Percentiles rank a stretch among this genome's conserved stretches.
These are phyloP conservation scores for Penicillium atrosanguineum DNA, from an alignment of 495 filamentous ascomycete species.

Conservation along the genomic window DNA sequence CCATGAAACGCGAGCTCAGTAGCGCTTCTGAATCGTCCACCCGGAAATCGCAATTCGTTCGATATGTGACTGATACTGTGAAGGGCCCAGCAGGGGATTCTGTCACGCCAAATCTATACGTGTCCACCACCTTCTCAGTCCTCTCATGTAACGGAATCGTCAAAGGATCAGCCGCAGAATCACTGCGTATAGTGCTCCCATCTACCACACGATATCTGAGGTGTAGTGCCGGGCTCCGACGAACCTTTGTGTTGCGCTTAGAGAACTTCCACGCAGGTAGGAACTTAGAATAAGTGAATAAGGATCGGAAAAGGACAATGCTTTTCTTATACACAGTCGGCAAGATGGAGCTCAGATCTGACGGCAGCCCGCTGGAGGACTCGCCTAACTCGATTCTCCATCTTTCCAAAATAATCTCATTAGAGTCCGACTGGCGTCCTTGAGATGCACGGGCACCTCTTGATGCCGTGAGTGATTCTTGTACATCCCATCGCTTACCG, in stretches of 20 bases:
- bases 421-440: slow-evolving; percentile 34
- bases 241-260: slow-evolving; percentile 65
- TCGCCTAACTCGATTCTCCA: slow-evolving; percentile 82
- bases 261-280: slow-evolving; percentile 87
- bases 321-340: slow-evolving; percentile 94
- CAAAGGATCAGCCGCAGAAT: slow-evolving; percentile 58
- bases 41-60: slow-evolving; percentile 83
- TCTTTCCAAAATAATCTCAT: slow-evolving; percentile 82
- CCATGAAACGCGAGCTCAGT: slow-evolving; percentile 94
- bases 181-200: slow-evolving; percentile 46
- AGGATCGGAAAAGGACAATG: slow-evolving; percentile 88
- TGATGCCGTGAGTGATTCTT: slow-evolving; percentile 72
- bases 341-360: slow-evolving; percentile 65
- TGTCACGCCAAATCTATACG: slow-evolving; percentile 73
- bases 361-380: slow-evolving; percentile 48
- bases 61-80: slow-evolving; percentile 75
- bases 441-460: slow-evolving; percentile 28
- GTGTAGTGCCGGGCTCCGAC: slow-evolving; percentile 59
- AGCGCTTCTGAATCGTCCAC: slow-evolving; percentile 88
- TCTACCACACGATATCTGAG: slow-evolving; percentile 76
- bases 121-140: slow-evolving; percentile 64
- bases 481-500: slow-evolving; percentile 89
- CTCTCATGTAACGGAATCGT: slow-evolving; percentile 69
- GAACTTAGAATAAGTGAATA: slow-evolving; percentile 81
- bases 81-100: slow-evolving; percentile 85